phyloP scores from a whole-genome alignment of 257 asterid species.

The Echium plantagineum region DNA sequence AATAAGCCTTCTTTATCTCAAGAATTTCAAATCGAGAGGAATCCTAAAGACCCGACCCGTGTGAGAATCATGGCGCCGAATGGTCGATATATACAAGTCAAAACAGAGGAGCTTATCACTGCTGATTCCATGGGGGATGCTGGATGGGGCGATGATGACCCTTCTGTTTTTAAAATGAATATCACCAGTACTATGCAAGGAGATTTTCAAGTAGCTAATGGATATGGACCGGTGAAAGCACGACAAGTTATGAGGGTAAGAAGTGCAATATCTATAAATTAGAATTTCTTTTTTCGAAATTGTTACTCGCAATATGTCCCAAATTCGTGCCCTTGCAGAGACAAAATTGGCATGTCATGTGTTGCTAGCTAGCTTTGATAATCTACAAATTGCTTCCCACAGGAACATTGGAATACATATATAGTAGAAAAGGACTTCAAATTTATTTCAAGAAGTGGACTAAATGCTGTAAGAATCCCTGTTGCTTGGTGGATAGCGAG shows the following conservation, averaged over 20 bases:
- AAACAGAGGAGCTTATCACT: slow-evolving; percentile 39
- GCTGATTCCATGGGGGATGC: slow-evolving; percentile 45
- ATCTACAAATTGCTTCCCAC: not conserved
- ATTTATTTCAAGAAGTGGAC: slow-evolving; percentile 37
- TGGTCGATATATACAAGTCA: slow-evolving; percentile 58
- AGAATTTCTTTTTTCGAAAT: not conserved
- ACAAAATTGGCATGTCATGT: too few species aligned
- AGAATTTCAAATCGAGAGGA: slow-evolving; percentile 40
- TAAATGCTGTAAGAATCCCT: slow-evolving; percentile 60
- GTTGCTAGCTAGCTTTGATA: not conserved
- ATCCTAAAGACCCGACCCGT: slow-evolving; percentile 24
- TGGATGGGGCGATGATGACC: slow-evolving; percentile 66
- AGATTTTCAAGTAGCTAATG: slow-evolving; percentile 29
- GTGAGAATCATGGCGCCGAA: slow-evolving; percentile 51
- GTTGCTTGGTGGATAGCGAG: slow-evolving; percentile 82
- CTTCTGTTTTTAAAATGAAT: slow-evolving; percentile 47
- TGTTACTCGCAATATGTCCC: not conserved
- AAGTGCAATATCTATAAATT: not conserved
- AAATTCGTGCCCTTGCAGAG: too few species aligned
- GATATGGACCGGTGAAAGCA: slow-evolving; percentile 53
- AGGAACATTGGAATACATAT: slow-evolving; percentile 64
- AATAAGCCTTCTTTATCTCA: slow-evolving; percentile 22
- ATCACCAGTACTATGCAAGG: slow-evolving; percentile 10
- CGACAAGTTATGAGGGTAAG: slow-evolving; percentile 47
- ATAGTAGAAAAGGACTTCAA: slow-evolving; percentile 63